Evolutionary conservation across 108 stramenopile genomes (phyloP), one percentile per base, ranked within the genome.

Genomic region (Epithemia pelagica): DNA sequence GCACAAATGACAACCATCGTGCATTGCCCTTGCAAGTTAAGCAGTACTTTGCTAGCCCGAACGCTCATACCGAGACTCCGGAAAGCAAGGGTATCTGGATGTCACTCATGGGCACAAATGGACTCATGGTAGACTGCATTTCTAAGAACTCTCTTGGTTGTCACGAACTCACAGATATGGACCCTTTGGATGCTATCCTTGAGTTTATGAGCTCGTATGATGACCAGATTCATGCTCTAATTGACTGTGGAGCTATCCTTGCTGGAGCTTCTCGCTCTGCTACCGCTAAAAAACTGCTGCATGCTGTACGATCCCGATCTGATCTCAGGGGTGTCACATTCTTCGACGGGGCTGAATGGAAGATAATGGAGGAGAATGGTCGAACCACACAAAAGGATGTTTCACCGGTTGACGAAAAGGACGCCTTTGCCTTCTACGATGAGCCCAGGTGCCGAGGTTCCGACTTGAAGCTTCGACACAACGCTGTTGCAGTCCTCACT

Each of bases 361-460:
- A 46, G 15, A 46, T 46, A 46, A 10, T 46, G 37, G 37, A 46
- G 5, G 10, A 46, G 15, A 46, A 10, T 5, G 37, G 37, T 15
- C 5, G 37, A 46, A 15, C 37, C 37, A 10, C 15, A 46, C 37
- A 46, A 5, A 46, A 46, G 15, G 37, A 46, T 46, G 10, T 10
- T 10, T 78, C 80, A 5, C 73, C 80, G 22, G 31, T 85, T 2
- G 33, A 25, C 0, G 83, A 78, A 25, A 58, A 46, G 23, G 72
- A 81, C 28, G 30, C 78, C 0, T 85, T 85, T 70, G 75, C 60
- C 0, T 66, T 85, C 52, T 85, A 78, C 68, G 83, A 85, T 55
- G 83, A 85, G 64, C 74, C 78, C 20, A 70, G 78, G 21, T 85
- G 83, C 65, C 74, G 83, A 24, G 83, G 83, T 15, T 67, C 77